Conservation (phyloP, 176 grass and related monocot species). For the Rhynchospora pubera region DNA sequence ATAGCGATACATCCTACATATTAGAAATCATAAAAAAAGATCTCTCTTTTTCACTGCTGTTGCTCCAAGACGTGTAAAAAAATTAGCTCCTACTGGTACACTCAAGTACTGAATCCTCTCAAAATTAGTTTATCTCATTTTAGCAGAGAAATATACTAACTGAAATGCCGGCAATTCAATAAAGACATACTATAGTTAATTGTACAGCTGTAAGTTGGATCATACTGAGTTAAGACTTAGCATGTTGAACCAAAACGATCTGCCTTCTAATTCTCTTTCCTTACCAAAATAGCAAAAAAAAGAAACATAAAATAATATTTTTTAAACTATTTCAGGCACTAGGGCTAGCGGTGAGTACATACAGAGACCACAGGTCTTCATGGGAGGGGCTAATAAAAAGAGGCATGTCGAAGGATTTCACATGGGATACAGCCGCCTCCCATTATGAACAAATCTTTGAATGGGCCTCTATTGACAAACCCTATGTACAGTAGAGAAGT, state of each 20-base stretch:
- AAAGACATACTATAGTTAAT: neutral
- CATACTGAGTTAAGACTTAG: neutral
- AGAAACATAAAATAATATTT: neutral
- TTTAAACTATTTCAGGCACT: conserved; percentile 48
- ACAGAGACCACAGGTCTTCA: conserved; percentile 62
- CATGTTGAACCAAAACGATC: neutral
- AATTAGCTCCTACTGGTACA: neutral
- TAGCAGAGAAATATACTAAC: neutral
- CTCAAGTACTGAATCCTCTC: neutral
- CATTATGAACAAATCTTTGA: conserved; percentile 87
- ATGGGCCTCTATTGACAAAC: conserved; percentile 73
- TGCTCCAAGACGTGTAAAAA: neutral
- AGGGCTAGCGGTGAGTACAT: conserved; percentile 48
- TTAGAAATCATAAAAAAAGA: neutral
- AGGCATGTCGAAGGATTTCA: conserved; percentile 73
- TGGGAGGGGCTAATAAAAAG: conserved; percentile 94
- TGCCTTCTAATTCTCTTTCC: neutral
- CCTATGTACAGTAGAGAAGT: conserved; percentile 49
- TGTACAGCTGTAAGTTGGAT: neutral
- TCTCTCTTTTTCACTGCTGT: neutral
- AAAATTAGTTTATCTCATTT: neutral
- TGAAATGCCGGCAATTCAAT: neutral
- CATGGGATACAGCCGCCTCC: conserved; percentile 68
- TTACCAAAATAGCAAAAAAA: neutral
- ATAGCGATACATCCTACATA: neutral